phyloP scores from a whole-genome alignment of 2,329 filamentous ascomycete genomes.

The Monosporascus sp. region DNA sequence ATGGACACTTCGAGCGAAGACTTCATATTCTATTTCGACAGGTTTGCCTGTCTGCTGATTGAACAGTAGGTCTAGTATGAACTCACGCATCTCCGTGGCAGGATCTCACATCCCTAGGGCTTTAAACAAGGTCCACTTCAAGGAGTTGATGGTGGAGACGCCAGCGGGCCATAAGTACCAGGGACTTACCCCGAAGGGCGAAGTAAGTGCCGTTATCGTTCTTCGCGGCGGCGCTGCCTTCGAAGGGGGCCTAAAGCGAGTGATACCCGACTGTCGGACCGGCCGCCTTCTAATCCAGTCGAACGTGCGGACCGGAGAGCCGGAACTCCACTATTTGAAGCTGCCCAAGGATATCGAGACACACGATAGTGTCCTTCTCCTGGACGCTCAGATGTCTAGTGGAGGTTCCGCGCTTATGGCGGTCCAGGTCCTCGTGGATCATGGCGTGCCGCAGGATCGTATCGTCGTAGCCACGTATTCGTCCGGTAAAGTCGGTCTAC shows the following conservation, averaged over 20 bases:
- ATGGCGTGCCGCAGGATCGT: constrained; percentile 75
- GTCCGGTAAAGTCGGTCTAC: constrained; percentile 77
- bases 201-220: constrained; percentile 80
- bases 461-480: constrained; percentile 94
- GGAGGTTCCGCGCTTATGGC: constrained; percentile 87
- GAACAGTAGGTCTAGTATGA: constrained; percentile 53
- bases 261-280: constrained; percentile 87
- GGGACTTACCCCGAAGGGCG: constrained; percentile 65
- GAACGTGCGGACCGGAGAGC: constrained; percentile 77
- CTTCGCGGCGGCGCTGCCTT: constrained; percentile 84
- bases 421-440: constrained; percentile 89
- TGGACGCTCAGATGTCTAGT: constrained; percentile 92
- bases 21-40: constrained; percentile 96
- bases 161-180: constrained; percentile 64
- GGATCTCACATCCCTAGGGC: constrained; percentile 44
- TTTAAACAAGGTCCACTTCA: constrained; percentile 70
- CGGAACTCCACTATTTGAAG: constrained; percentile 85
- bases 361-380: constrained; percentile 75
- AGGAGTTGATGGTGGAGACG: constrained; percentile 59
- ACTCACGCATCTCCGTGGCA: not conserved
- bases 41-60: constrained; percentile 76
- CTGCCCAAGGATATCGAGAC: constrained; percentile 66
- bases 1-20: constrained; percentile 76
- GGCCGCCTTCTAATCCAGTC: constrained; percentile 90
- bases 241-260: constrained; percentile 80